Percentiles rank a stretch among this genome's conserved stretches.
Conservation (phyloP, 1,284 basidiomycete genomes). For the Papiliotrema terrestris region DNA sequence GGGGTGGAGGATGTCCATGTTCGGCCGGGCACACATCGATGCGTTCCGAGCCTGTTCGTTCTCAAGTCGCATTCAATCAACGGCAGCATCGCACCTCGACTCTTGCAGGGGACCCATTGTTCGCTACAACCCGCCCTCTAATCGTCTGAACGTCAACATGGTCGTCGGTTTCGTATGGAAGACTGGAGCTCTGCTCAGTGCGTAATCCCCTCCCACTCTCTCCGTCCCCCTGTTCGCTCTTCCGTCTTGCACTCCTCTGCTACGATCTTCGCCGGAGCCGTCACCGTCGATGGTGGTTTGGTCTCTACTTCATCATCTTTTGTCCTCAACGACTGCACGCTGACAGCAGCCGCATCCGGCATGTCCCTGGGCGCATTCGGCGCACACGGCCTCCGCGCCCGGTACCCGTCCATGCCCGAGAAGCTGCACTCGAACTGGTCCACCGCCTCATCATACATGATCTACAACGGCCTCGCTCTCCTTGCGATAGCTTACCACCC, state of each 20-base stretch:
- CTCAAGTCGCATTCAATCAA: no score
- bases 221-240: conserved; percentile 14
- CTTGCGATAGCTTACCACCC: conserved; percentile 69
- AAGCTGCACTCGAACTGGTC: conserved; percentile 34
- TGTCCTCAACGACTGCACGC: neutral
- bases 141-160: neutral
- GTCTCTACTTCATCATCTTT: neutral
- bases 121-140: no score
- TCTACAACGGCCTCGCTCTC: conserved; percentile 73
- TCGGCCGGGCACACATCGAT: no score
- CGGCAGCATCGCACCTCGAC: no score
- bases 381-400: conserved; percentile 41
- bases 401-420: conserved; percentile 42
- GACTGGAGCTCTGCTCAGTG: conserved; percentile 1
- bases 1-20: no score
- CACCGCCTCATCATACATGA: conserved; percentile 46
- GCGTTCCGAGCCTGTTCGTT: no score
- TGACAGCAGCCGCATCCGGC: conserved; percentile 38
- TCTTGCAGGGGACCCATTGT: no score
- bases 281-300: neutral
- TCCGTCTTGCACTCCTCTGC: no score
- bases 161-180: conserved; percentile 2
- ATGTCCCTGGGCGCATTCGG: conserved; percentile 48
- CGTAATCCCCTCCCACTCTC: neutral
- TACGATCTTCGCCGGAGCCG: no score